Base-by-base conservation (phyloP, 2,329 filamentous ascomycete genomes). In the Escovopsis sp. region DNA sequence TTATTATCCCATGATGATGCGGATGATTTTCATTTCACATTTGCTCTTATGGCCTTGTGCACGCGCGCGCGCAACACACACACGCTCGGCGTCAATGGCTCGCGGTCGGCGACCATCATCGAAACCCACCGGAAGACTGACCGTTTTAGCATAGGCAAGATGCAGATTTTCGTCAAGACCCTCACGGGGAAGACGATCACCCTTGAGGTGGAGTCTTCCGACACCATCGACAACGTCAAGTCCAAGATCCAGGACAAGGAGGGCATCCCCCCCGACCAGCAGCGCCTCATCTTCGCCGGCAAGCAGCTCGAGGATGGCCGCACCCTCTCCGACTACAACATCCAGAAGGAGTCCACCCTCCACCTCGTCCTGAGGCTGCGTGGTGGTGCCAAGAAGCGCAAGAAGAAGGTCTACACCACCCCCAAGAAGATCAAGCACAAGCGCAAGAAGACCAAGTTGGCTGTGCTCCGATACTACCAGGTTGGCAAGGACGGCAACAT, bases 401-500 rank as follows among this genome's bases (percentile, higher is more conserved):
- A 98, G 86, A 94, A 94, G 87, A 98, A 98, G 88, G 91, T 98
- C 59, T 98, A 98, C 85, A 96, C 86, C 68, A 98, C 91, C 63
- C 91, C 91, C 69, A 98, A 98, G 88, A 98, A 98, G 87, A 98
- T 98, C 84, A 98, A 98, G 91, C 91, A 98, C 83, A 98, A 98
- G 88, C 84, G 87, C 77, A 98, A 96, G 87, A 98, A 98, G 89
- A 94, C 85, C 81, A 98, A 98, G 84, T 76, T 98, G 69, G 91
- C 91, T 63, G 89, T 98, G 59, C 88, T 98, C 70, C 98, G 98
- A 83, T 98, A 98, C 85, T 98, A 98, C 85, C 98, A 98, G 85
- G 91, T 98, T 61, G 91, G 96, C 70, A 86, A 85, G 60, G 91
- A 98, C 63, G 91, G 93, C 72, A 96, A 96, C 83, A 96, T 98